Evolutionary conservation across 2,329 filamentous ascomycete species (phyloP).

Genomic region (Pestalotiopsis sp.): DNA sequence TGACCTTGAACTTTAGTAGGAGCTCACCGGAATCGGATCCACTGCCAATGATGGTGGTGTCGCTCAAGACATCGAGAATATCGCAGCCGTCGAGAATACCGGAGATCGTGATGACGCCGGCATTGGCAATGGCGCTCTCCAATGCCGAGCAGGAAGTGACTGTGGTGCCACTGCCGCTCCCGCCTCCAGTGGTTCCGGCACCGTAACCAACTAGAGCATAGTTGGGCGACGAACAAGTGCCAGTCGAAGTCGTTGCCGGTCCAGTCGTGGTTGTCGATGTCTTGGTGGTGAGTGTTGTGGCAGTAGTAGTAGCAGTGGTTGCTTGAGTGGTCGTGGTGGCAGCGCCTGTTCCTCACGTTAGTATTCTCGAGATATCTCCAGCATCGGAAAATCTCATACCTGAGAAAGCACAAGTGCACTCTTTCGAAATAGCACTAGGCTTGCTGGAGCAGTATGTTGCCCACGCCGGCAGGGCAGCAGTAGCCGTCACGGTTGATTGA

Average conservation of each 20-base stretch:
- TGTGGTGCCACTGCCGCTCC: constrained; percentile 43
- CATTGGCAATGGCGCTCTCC: constrained; percentile 34
- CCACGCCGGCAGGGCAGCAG: constrained; percentile 23
- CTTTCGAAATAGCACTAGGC: constrained; percentile 29
- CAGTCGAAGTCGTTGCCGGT: constrained; percentile 15
- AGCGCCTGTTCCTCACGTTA: not conserved
- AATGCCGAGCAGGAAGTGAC: constrained; percentile 46
- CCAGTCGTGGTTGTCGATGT: constrained; percentile 16
- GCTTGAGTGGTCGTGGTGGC: constrained; percentile 2
- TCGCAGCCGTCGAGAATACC: constrained; percentile 43
- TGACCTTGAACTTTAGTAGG: not conserved
- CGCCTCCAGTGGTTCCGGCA: constrained; percentile 45
- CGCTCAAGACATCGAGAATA: constrained; percentile 46
- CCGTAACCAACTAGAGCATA: constrained; percentile 35
- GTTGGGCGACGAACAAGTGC: constrained; percentile 17
- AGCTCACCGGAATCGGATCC: constrained; percentile 40
- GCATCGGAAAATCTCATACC: constrained; percentile 9
- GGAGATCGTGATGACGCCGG: constrained; percentile 47
- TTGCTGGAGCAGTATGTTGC: constrained; percentile 27
- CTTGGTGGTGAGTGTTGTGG: constrained; percentile 19
- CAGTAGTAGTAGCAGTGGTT: constrained; percentile 1
- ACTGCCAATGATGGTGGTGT: constrained; percentile 54
- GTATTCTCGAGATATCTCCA: not conserved
- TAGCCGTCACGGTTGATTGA: constrained; percentile 26
- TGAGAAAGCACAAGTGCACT: constrained; percentile 30